Evolutionary conservation across 441 rosid genomes (phyloP).

Genomic region (Sinapis alba): DNA sequence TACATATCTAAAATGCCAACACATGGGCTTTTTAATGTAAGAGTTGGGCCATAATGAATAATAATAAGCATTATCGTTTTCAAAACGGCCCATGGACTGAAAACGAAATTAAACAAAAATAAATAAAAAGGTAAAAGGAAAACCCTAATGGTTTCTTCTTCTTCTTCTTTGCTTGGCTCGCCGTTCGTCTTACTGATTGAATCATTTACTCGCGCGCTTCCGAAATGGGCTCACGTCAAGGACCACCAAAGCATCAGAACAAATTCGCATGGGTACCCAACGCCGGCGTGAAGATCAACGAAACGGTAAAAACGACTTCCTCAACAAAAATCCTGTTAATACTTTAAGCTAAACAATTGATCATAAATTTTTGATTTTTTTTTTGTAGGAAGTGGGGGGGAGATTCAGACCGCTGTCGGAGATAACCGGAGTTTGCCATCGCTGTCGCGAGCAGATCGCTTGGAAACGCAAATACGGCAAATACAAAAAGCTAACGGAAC

Average conservation of each 20-base stretch:
- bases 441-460: constrained; percentile 89
- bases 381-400: constrained; percentile 88
- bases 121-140: no score
- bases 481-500: constrained; percentile 73
- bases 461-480: constrained; percentile 96
- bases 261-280: constrained; percentile 84
- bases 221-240: constrained; percentile 65
- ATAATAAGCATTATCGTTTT: no score
- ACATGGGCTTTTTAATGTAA: no score
- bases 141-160: no score
- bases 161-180: no score
- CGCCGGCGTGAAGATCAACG: constrained; percentile 85
- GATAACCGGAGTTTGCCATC: constrained; percentile 81
- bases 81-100: no score
- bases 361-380: background rate
- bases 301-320: constrained; percentile 52
- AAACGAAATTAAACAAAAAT: no score
- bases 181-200: no score
- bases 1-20: no score
- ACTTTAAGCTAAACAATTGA: background rate
- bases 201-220: background rate
- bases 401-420: constrained; percentile 69
- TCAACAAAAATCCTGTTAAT: background rate
- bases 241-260: constrained; percentile 93
- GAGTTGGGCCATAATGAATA: no score